phyloP scores from a whole-genome alignment of 2,329 filamentous ascomycete species.

The Penicillium sp. region DNA sequence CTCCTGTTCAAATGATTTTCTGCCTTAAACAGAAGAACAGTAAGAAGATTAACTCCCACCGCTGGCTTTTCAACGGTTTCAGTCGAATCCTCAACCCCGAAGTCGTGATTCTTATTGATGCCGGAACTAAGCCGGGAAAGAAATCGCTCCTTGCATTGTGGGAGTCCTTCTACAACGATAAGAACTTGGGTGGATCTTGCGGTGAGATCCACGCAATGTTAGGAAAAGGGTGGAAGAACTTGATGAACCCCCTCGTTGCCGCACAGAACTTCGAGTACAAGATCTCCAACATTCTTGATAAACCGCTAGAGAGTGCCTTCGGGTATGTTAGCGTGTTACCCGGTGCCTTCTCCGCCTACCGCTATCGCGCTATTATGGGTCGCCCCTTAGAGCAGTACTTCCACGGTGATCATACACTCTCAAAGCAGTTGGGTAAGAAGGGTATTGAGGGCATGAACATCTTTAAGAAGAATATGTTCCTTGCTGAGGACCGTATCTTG shows the following conservation, averaged over 20 bases:
- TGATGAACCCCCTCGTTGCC: conserved; percentile 89
- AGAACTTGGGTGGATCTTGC: conserved; percentile 93
- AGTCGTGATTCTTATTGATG: conserved; percentile 90
- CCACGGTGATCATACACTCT: conserved; percentile 95
- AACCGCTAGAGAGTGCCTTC: conserved; percentile 91
- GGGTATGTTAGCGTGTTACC: conserved; percentile 96
- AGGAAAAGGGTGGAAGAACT: conserved; percentile 80
- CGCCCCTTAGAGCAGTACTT: conserved; percentile 96
- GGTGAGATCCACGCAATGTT: conserved; percentile 98
- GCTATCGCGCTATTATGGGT: conserved; percentile 96
- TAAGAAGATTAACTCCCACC: conserved; percentile 99
- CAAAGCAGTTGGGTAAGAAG: conserved; percentile 92
- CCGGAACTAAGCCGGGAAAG: conserved; percentile 89
- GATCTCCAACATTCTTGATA: conserved; percentile 97
- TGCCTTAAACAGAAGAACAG: conserved; percentile 97
- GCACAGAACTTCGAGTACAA: conserved; percentile 99
- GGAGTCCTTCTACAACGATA: conserved; percentile 99
- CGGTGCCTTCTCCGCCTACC: conserved; percentile 95
- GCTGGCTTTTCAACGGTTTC: conserved; percentile 97
- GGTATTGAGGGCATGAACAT: conserved; percentile 99
- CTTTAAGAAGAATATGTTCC: conserved; percentile 99
- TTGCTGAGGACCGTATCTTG: conserved; percentile 98
- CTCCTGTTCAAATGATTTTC: conserved; percentile 97
- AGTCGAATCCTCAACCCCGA: conserved; percentile 94
- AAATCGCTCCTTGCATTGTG: conserved; percentile 88